Evolutionary conservation across 2,329 filamentous ascomycete species (phyloP).

Genomic region (Scytalidium sp.): DNA sequence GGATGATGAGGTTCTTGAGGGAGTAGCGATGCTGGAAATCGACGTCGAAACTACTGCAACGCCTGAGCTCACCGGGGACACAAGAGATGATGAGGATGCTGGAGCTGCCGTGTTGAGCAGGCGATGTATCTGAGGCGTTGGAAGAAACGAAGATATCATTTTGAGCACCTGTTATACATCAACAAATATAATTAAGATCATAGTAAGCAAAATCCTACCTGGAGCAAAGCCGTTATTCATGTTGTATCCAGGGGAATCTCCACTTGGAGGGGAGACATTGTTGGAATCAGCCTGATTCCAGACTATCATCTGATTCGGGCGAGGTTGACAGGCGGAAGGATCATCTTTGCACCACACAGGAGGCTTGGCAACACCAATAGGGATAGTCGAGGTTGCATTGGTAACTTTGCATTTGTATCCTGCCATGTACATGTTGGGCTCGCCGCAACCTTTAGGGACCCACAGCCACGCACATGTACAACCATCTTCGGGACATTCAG

Average conservation of each 20-base stretch:
- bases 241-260: slow-evolving; percentile 2
- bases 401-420: slow-evolving; percentile 47
- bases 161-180: slow-evolving; percentile 1
- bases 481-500: slow-evolving; percentile 33
- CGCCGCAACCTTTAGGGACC: slow-evolving; percentile 34
- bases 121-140: neutral
- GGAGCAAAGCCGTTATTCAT: neutral
- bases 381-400: slow-evolving; percentile 36
- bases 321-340: slow-evolving; percentile 37
- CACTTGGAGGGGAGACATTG: neutral
- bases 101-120: neutral
- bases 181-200: neutral
- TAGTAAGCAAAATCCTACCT: neutral
- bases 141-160: slow-evolving; percentile 1
- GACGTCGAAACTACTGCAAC: too few relatives aligned
- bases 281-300: slow-evolving; percentile 36
- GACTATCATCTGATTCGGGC: slow-evolving; percentile 49
- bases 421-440: slow-evolving; percentile 45
- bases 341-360: slow-evolving; percentile 41
- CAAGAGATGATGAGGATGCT: neutral
- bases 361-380: slow-evolving; percentile 36
- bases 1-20: neutral
- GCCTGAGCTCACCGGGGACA: neutral
- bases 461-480: slow-evolving; percentile 41
- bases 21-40: too few relatives aligned